phyloP scores from a whole-genome alignment of 192 early-diverging fungal genomes.

The Mortierella claussenii region DNA sequence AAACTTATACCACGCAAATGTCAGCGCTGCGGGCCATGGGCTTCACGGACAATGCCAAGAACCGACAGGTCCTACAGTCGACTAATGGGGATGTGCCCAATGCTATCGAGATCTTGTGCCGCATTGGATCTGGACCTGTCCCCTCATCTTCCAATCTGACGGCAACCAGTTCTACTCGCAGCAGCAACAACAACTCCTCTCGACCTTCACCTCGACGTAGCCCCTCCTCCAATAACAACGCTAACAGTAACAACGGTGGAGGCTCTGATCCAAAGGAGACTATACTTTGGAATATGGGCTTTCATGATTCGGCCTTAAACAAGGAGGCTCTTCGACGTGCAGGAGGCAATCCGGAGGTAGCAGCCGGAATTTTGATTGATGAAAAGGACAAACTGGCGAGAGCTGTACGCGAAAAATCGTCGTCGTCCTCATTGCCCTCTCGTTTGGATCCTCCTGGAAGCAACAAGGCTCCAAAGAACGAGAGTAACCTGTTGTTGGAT shows the following conservation, averaged over 20 bases:
- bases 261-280: slow-evolving; percentile 65
- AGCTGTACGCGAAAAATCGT: slow-evolving; percentile 41
- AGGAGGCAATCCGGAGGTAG: slow-evolving; percentile 80
- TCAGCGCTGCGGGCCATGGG: slow-evolving; percentile 77
- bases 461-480: slow-evolving; percentile 34
- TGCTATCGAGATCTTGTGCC: slow-evolving; percentile 76
- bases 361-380: slow-evolving; percentile 71
- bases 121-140: slow-evolving; percentile 55
- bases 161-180: too few species aligned
- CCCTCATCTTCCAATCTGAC: slow-evolving; percentile 19
- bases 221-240: slow-evolving; percentile 6
- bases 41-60: slow-evolving; percentile 78
- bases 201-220: background rate
- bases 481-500: slow-evolving; percentile 38
- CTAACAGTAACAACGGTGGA: slow-evolving; percentile 32
- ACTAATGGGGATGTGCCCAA: slow-evolving; percentile 78
- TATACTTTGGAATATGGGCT: slow-evolving; percentile 79
- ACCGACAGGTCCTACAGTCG: slow-evolving; percentile 73
- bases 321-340: slow-evolving; percentile 74
- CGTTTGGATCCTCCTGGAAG: slow-evolving; percentile 42
- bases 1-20: slow-evolving; percentile 52
- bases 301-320: slow-evolving; percentile 74
- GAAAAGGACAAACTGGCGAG: slow-evolving; percentile 36
- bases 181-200: background rate
- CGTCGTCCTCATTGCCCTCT: slow-evolving; percentile 28